These are phyloP conservation scores for Alternaria longipes DNA, from an alignment of 2,329 filamentous ascomycete genomes.

Conservation along the genomic window DNA sequence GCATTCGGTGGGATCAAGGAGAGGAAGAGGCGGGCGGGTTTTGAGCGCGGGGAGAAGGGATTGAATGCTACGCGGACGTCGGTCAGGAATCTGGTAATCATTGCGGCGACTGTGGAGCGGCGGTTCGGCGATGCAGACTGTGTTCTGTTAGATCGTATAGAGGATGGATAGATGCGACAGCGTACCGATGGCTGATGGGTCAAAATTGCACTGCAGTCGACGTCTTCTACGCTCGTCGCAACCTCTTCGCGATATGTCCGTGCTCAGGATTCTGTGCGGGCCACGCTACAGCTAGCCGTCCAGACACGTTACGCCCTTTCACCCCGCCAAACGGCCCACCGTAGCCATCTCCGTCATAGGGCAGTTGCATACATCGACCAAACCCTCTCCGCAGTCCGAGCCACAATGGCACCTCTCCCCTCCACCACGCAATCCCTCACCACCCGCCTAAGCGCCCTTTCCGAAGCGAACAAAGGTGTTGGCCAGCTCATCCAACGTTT, in stretches of 20 bases:
- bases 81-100: slow-evolving; percentile 89
- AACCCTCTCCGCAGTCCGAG: slow-evolving; percentile 35
- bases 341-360: slow-evolving; percentile 43
- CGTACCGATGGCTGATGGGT: not conserved
- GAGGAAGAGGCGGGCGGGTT: slow-evolving; percentile 88
- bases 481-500: slow-evolving; percentile 66
- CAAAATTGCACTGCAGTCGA: slow-evolving; percentile 5
- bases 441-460: slow-evolving; percentile 61
- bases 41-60: slow-evolving; percentile 82
- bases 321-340: slow-evolving; percentile 32
- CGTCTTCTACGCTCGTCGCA: slow-evolving; percentile 1
- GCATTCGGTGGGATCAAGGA: slow-evolving; percentile 83
- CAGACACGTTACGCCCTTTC: slow-evolving; percentile 24
- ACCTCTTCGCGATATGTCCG: slow-evolving; percentile 26
- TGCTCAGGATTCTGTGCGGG: slow-evolving; percentile 29
- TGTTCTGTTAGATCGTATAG: not conserved
- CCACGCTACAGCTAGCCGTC: slow-evolving; percentile 23
- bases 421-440: slow-evolving; percentile 54
- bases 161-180: not conserved
- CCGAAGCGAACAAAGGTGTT: slow-evolving; percentile 62
- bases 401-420: slow-evolving; percentile 48
- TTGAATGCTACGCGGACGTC: slow-evolving; percentile 89
- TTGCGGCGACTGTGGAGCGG: slow-evolving; percentile 52
- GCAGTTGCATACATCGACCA: slow-evolving; percentile 34
- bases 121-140: not conserved